A percentile compares a stretch with the other conserved stretches of the same genome.
phyloP scores from a whole-genome alignment of 208 protist species.

The Blastocrithidia nonstop region DNA sequence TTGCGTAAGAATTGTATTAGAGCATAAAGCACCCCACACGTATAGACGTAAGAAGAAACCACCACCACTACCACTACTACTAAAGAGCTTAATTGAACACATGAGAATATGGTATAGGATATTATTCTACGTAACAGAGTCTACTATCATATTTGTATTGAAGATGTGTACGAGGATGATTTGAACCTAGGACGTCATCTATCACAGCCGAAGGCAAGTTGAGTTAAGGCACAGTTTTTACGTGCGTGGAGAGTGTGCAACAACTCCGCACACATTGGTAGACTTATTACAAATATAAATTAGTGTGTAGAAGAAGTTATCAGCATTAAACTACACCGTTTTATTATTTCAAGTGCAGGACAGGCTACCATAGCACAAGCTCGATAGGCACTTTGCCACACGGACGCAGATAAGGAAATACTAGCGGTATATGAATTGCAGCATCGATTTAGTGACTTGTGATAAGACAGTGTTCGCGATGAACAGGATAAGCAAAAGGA shows the following conservation, averaged over 20 bases:
- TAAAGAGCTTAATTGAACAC: constrained; percentile 18
- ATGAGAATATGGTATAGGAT: constrained; percentile 8
- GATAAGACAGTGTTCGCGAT: constrained; percentile 9
- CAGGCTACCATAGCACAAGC: constrained; percentile 5
- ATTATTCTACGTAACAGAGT: constrained; percentile 20
- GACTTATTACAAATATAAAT: constrained; percentile 7
- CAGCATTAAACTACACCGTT: constrained; percentile 6
- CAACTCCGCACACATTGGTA: not conserved
- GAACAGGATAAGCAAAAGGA: constrained; percentile 1
- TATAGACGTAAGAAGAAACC: constrained; percentile 3
- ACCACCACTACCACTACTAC: constrained; percentile 5
- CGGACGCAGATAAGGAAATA: constrained; percentile 1
- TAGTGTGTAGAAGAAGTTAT: constrained; percentile 10
- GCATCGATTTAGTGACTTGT: constrained; percentile 26
- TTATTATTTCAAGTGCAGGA: constrained; percentile 10
- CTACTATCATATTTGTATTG: constrained; percentile 56
- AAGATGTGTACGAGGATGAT: constrained; percentile 66
- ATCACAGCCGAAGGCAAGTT: constrained; percentile 23
- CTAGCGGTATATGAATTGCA: constrained; percentile 21
- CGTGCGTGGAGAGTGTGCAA: constrained; percentile 10
- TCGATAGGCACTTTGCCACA: constrained; percentile 1
- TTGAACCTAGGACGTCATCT: constrained; percentile 61
- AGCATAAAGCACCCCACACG: not conserved
- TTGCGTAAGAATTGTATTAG: constrained; percentile 9
- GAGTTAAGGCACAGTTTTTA: constrained; percentile 50